Conservation (phyloP, 345 rosid genomes). For the Carallia pectinifolia region DNA sequence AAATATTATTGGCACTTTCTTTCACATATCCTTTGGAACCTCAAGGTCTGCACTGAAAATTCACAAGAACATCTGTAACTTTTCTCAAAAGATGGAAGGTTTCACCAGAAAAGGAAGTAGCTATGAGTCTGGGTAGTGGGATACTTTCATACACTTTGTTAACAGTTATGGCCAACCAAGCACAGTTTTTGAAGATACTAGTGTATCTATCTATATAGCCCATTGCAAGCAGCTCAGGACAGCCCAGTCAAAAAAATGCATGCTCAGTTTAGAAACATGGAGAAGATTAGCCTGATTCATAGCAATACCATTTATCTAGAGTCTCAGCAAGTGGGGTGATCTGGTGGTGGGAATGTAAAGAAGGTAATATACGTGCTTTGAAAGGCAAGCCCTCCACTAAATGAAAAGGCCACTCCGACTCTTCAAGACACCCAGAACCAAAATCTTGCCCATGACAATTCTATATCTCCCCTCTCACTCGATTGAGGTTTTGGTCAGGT, state of each 20-base stretch:
- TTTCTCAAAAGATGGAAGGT: not conserved
- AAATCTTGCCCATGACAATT: constrained; percentile 23
- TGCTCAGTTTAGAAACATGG: constrained; percentile 1
- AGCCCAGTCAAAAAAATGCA: constrained; percentile 18
- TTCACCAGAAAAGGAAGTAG: not conserved
- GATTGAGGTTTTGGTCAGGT: constrained; percentile 19
- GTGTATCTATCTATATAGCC: not conserved
- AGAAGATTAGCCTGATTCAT: constrained; percentile 11
- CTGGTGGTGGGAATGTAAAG: constrained; percentile 23
- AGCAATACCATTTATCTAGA: not conserved
- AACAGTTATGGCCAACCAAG: constrained; percentile 17
- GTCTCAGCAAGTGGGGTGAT: constrained; percentile 14
- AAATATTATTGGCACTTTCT: not conserved
- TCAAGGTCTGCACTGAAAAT: not conserved
- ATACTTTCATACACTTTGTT: constrained; percentile 7
- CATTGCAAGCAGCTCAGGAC: not conserved
- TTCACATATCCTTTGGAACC: not conserved
- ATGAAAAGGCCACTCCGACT: not conserved
- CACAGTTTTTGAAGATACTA: constrained; percentile 13
- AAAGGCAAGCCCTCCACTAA: constrained; percentile 29
- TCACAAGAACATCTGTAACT: not conserved
- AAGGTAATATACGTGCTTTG: constrained; percentile 30
- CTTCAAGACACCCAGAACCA: constrained; percentile 14
- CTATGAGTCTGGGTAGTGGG: constrained; percentile 11
- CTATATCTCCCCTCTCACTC: constrained; percentile 16